Percentiles rank a stretch among this genome's conserved stretches.
phyloP scores from a whole-genome alignment of 352 stramenopile genomes.

The Saprolegnia parasitica region DNA sequence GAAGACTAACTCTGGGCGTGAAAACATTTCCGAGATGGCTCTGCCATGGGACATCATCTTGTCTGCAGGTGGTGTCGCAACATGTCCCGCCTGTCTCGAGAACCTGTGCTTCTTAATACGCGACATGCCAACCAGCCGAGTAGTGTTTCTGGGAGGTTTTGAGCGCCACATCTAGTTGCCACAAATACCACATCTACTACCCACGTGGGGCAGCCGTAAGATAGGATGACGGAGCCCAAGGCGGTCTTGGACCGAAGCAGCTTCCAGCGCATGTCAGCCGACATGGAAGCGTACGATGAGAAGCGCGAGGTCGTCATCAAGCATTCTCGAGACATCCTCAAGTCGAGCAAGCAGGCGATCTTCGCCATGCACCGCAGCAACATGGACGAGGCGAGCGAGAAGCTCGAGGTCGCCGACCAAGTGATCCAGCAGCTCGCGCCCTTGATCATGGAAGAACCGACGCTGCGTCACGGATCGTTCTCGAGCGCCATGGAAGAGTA shows the following conservation, averaged over 20 bases:
- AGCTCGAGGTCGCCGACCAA: constrained; percentile 44
- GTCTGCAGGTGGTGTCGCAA: neutral
- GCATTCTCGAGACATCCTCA: constrained; percentile 91
- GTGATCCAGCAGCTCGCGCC: constrained; percentile 71
- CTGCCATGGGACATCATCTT: neutral
- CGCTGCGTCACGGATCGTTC: constrained; percentile 74
- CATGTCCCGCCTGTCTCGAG: constrained; percentile 6
- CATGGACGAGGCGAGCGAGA: constrained; percentile 39
- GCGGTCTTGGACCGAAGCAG: constrained; percentile 15
- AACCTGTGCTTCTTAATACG: neutral
- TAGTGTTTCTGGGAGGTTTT: neutral
- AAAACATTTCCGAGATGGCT: constrained; percentile 4
- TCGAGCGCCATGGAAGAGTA: constrained; percentile 91
- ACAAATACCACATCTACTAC: neutral
- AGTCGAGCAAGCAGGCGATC: constrained; percentile 93
- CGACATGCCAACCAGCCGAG: too few relatives aligned
- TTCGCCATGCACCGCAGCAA: constrained; percentile 91
- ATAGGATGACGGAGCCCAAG: neutral
- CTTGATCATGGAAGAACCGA: constrained; percentile 76
- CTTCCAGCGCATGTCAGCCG: constrained; percentile 33
- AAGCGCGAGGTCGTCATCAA: constrained; percentile 94
- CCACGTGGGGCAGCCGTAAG: neutral
- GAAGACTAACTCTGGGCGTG: constrained; percentile 1
- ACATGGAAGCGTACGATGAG: constrained; percentile 90
- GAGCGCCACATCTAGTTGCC: neutral